Evolutionary conservation across 768 basidiomycete species (phyloP), one percentile per base, ranked within the genome.

Genomic region (Hericium coralloides): DNA sequence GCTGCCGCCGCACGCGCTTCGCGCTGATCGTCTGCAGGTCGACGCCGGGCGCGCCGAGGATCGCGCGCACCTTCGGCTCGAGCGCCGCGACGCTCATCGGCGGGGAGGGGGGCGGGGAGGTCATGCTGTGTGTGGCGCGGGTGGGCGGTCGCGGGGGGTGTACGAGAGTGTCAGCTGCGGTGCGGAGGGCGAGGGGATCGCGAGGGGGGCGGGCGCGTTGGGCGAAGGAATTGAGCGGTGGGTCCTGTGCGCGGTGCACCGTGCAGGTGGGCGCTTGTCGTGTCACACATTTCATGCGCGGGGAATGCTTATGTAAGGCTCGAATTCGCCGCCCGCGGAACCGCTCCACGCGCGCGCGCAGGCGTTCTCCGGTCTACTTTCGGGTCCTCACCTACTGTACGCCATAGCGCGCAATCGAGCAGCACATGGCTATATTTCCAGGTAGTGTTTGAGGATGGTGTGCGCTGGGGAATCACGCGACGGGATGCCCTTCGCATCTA

Each of bases 21-120:
- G 92, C 93, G 67, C 84, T 89, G 70, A 93, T 89, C 49, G 85
- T 87, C 49, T 75, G 59, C 64, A 93, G 78, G 76, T 93, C 87
- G 49, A 81, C 85, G 49, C 82, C 84, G 3, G 91, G 91, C 18
- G 85, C 84, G 31, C 81, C 76, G 53, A 93, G 81, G 68, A 93
- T 89, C 58, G 76, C 72, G 61, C 76, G 77, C 66, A 93, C 85
- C 58, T 73, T 76, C 12, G 79, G 76, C 69, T 83, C 79, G 61
- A 90, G 76, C 57, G 76, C 70, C 58, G 67, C 64, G 49, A 83
- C 72, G 38, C 52, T 49, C 61, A 60, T 58, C 57, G 38, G 39
- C 15, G 36, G 36, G 37, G n/a, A 45, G 55, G 26, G 15, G 49
- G 15, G 25, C 26, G 23, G 18, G 49, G 20, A 15, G 6, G 49